phyloP scores from a whole-genome alignment of 768 basidiomycete species.

The Leucocoprinus birnbaumii region DNA sequence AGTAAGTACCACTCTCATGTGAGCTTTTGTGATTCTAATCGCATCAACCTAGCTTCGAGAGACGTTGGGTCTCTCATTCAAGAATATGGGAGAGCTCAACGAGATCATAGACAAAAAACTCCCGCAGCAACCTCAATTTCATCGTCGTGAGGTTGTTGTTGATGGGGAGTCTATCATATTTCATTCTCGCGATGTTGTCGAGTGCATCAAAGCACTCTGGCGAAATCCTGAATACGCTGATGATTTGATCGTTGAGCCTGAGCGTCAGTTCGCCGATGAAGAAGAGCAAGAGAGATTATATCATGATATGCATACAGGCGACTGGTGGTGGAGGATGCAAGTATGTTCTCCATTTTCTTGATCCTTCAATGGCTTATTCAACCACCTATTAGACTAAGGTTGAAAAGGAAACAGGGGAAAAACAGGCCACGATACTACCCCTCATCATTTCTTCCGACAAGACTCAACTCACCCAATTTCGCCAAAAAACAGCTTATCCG shows the following conservation, averaged over 20 bases:
- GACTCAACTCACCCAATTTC: too few relatives aligned
- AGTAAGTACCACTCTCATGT: slow-evolving; percentile 21
- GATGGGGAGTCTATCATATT: slow-evolving; percentile 27
- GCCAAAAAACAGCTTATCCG: too few relatives aligned
- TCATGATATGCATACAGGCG: slow-evolving; percentile 43
- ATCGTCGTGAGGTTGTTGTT: slow-evolving; percentile 22
- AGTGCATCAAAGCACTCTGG: slow-evolving; percentile 32
- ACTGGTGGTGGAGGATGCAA: slow-evolving; percentile 53
- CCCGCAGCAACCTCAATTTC: slow-evolving; percentile 23
- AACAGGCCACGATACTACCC: too few relatives aligned
- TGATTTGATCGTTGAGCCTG: slow-evolving; percentile 30
- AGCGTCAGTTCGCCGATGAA: slow-evolving; percentile 31
- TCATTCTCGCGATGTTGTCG: slow-evolving; percentile 30
- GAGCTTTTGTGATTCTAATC: slow-evolving; percentile 3
- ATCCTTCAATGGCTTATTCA: too few relatives aligned
- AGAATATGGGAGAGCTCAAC: slow-evolving; percentile 23
- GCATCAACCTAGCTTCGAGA: slow-evolving; percentile 21
- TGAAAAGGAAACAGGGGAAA: too few relatives aligned
- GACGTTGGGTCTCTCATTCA: slow-evolving; percentile 22
- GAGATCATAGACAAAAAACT: slow-evolving; percentile 24
- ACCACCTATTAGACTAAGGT: too few relatives aligned
- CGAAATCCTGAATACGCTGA: slow-evolving; percentile 28
- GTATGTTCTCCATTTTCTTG: slow-evolving; percentile 21
- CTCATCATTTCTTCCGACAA: too few relatives aligned
- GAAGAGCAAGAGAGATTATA: slow-evolving; percentile 24